Evolutionary conservation across 352 stramenopile species (phyloP).

Genomic region (Phytopythium oedochilum): DNA sequence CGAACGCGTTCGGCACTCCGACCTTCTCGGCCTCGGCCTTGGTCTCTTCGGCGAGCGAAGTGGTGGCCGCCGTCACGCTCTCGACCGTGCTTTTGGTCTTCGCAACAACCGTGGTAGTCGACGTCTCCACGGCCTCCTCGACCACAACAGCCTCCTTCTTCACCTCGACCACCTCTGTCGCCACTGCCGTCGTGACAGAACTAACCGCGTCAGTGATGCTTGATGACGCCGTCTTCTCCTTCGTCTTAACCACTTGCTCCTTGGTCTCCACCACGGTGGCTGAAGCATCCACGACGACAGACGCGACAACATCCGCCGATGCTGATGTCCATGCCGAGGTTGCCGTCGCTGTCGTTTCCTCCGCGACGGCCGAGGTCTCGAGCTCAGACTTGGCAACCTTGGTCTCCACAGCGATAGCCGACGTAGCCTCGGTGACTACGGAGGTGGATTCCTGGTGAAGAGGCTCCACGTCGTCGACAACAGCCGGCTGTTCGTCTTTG

Average conservation of each 20-base stretch:
- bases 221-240: slow-evolving; percentile 6
- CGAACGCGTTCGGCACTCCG: neutral
- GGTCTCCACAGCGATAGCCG: neutral
- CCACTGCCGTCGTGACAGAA: neutral
- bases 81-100: slow-evolving; percentile 1
- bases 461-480: slow-evolving; percentile 9
- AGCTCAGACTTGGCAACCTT: neutral
- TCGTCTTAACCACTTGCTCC: slow-evolving; percentile 8
- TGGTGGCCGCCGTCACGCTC: neutral
- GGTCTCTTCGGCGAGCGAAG: neutral
- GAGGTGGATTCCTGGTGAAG: slow-evolving; percentile 12
- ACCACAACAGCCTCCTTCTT: neutral
- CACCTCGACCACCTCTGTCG: neutral
- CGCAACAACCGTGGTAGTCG: neutral
- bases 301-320: neutral
- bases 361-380: slow-evolving; percentile 2
- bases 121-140: neutral
- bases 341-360: slow-evolving; percentile 2
- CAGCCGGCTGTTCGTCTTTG: slow-evolving; percentile 7
- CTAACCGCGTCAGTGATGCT: neutral
- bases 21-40: neutral
- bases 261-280: neutral
- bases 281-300: neutral
- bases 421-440: neutral
- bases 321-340: slow-evolving; percentile 2